Percentiles rank a stretch among this genome's conserved stretches.
Conservation (phyloP, 352 stramenopile species). For the Aphanomyces invadans region DNA sequence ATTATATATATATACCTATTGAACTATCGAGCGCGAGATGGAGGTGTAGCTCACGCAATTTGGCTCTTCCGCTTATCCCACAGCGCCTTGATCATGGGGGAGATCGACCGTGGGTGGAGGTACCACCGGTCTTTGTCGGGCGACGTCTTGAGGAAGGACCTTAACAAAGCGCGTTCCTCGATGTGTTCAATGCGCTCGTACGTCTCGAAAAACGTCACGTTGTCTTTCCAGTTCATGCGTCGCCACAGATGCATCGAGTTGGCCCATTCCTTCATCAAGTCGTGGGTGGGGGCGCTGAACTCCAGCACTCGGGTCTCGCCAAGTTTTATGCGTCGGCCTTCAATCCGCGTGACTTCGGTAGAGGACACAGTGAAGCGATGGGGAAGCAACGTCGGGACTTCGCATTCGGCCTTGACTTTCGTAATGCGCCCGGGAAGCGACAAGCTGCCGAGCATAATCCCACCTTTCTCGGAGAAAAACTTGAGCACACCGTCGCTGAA, state of each 20-base stretch:
- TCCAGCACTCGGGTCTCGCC: slow-evolving; percentile 52
- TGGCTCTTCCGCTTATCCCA: slow-evolving; percentile 21
- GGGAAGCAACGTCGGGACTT: slow-evolving; percentile 51
- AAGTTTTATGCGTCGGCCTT: slow-evolving; percentile 73
- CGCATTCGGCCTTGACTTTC: slow-evolving; percentile 69
- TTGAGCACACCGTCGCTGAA: slow-evolving; percentile 68
- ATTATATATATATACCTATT: slow-evolving; percentile 4
- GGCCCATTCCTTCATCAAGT: slow-evolving; percentile 82
- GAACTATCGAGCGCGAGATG: neutral
- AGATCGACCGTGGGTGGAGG: neutral
- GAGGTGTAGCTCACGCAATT: neutral
- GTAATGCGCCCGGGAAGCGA: slow-evolving; percentile 62
- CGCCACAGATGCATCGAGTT: slow-evolving; percentile 76
- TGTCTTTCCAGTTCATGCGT: slow-evolving; percentile 83
- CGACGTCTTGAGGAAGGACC: slow-evolving; percentile 39
- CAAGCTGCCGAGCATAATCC: slow-evolving; percentile 49
- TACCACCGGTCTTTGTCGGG: slow-evolving; percentile 6
- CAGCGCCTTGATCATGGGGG: slow-evolving; percentile 17
- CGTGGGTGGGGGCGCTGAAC: slow-evolving; percentile 57
- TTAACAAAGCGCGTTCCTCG: slow-evolving; percentile 49
- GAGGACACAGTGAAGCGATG: slow-evolving; percentile 64
- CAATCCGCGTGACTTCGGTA: slow-evolving; percentile 57
- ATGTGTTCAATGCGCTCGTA: slow-evolving; percentile 41
- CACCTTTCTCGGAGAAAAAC: slow-evolving; percentile 67
- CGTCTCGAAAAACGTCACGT: slow-evolving; percentile 77